Evolutionary conservation across 441 rosid genomes (phyloP).

Genomic region (Eruca vesicaria): DNA sequence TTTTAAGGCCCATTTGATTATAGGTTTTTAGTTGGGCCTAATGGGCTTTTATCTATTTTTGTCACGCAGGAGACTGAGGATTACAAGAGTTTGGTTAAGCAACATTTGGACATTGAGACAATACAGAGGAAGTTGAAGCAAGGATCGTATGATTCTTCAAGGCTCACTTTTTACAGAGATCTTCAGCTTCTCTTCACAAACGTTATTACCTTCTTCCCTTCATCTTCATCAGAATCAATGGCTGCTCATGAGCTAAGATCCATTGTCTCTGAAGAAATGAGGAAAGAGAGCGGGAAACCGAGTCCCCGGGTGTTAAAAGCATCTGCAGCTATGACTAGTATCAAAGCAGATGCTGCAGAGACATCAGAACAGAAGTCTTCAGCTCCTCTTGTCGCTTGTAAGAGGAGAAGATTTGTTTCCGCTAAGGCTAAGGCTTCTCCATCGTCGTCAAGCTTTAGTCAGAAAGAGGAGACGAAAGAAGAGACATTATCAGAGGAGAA

Average conservation of each 20-base stretch:
- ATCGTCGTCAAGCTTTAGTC: conserved; percentile 34
- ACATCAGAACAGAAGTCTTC: conserved; percentile 47
- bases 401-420: conserved; percentile 49
- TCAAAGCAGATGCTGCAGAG: conserved; percentile 37
- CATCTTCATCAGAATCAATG: conserved; percentile 37
- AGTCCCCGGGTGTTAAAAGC: not conserved
- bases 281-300: conserved; percentile 9
- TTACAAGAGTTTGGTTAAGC: conserved; percentile 42
- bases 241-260: conserved; percentile 43
- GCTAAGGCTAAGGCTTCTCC: conserved; percentile 38
- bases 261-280: conserved; percentile 34
- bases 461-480: conserved; percentile 34
- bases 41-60: not conserved
- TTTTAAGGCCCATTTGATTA: not conserved
- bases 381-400: conserved; percentile 47
- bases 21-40: not conserved
- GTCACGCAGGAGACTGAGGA: conserved; percentile 35
- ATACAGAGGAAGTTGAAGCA: conserved; percentile 38
- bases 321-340: not conserved
- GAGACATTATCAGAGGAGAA: conserved; percentile 30
- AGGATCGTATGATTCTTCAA: conserved; percentile 39
- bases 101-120: conserved; percentile 47
- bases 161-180: conserved; percentile 45
- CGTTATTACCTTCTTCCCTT: conserved; percentile 43
- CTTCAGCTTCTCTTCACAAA: conserved; percentile 49